Percentiles rank a stretch among this genome's conserved stretches.
phyloP scores from a whole-genome alignment of 306 rosid species.

The Castanospermum australe region DNA sequence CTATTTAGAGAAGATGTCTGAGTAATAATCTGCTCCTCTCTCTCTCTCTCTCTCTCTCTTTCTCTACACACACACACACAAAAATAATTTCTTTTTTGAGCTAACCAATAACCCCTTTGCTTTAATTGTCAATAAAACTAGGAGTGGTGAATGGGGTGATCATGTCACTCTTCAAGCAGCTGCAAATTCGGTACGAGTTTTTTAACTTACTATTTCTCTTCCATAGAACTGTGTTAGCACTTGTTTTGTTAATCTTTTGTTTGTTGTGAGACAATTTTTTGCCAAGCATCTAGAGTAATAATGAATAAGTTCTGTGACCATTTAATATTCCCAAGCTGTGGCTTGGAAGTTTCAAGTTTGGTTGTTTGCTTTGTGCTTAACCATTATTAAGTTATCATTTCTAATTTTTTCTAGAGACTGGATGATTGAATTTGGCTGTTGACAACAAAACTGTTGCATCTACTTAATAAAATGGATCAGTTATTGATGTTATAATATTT shows the following conservation, averaged over 20 bases:
- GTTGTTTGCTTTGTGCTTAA: neutral
- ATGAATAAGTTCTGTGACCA: neutral
- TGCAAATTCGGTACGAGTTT: constrained; percentile 64
- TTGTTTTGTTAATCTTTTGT: neutral
- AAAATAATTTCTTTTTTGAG: neutral
- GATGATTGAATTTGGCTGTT: neutral
- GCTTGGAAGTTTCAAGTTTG: neutral
- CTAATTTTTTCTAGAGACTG: neutral
- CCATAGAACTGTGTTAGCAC: neutral
- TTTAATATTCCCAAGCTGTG: neutral
- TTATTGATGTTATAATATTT: neutral
- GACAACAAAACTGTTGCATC: neutral
- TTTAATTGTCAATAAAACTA: constrained; percentile 39
- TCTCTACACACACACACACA: too few species aligned
- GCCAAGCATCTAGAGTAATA: neutral
- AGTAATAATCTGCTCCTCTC: constrained; percentile 38
- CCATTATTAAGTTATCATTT: neutral
- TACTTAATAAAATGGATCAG: neutral
- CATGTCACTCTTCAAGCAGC: constrained; percentile 94
- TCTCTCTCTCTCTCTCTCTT: neutral
- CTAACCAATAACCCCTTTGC: constrained; percentile 7
- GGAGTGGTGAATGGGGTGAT: constrained; percentile 96
- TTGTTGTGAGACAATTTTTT: neutral
- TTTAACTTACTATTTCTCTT: constrained; percentile 18
- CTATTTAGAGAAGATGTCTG: constrained; percentile 76